Base-by-base conservation (phyloP, 1,139 yeast species). In the Kodamaea sp. region DNA sequence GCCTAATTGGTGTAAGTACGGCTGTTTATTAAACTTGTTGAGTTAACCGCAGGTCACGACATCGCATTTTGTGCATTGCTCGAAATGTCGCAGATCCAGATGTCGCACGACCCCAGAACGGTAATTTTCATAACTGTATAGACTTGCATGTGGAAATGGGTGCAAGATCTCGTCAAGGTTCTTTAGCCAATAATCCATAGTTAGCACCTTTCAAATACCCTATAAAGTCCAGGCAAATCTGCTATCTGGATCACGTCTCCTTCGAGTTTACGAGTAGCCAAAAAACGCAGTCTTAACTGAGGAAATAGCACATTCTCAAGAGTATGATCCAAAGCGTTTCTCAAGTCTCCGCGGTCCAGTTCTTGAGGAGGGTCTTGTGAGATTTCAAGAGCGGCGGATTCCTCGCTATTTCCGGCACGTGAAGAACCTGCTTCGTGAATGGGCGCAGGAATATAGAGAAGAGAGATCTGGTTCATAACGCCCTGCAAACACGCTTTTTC, bases 211-310 rank as follows among this genome's bases (percentile, higher is more conserved):
- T 92, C 99, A 66, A 92, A 92, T 4, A 94, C 95, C 50, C 73
- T 78, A 59, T 94, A 94, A 35, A 94, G 63, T 0, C 96, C 96
- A 1, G 97, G 97, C 26, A 94, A 63, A 53, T 84, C 90, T 0
- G 98, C 97, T 26, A 94, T 78, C 55, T 92, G 96, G 2, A 86
- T 74, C 5, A 89, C 78, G 39, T 78, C 82, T 14, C 68, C 55
- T 2, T 60, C 46, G 21, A 89, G 49, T 4, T 51, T 53, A 14
- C 63, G 64, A 0, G 95, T 77, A 0, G 94, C 96, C 13, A 88
- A 55, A 22, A 89, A 75, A 29, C 80, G 64, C 39, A 68, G 68
- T 46, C 82, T 82, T 11, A 87, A 54, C 12, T 76, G 66, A 0
- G 96, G 96, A 48, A 88, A 83, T 1, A 89, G 47, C 0, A 67